These are phyloP conservation scores for Populus hybrid DNA, from an alignment of 441 rosid species.

Conservation along the genomic window DNA sequence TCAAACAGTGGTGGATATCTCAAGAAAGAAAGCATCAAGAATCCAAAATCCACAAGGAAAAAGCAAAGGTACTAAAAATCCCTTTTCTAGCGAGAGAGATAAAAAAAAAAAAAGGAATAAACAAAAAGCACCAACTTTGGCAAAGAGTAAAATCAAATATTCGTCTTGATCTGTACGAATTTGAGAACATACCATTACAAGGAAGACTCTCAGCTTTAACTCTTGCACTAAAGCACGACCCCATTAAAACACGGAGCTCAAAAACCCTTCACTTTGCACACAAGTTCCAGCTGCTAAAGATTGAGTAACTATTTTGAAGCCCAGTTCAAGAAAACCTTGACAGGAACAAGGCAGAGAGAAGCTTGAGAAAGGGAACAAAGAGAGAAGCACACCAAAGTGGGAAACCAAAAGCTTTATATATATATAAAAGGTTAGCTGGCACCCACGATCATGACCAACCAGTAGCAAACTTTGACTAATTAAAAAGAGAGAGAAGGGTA, in stretches of 20 bases:
- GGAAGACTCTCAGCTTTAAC: slow-evolving; percentile 56
- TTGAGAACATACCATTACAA: slow-evolving; percentile 41
- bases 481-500: neutral
- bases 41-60: slow-evolving; percentile 5
- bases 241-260: slow-evolving; percentile 41
- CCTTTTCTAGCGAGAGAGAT: neutral
- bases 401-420: slow-evolving; percentile 7
- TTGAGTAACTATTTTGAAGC: neutral
- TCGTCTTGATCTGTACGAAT: neutral
- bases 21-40: neutral
- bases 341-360: neutral
- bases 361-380: neutral
- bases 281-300: neutral
- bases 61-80: slow-evolving; percentile 5
- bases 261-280: slow-evolving; percentile 15
- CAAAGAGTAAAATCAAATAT: slow-evolving; percentile 9
- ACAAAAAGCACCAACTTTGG: neutral
- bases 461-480: slow-evolving; percentile 26
- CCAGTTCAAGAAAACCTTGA: neutral
- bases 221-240: slow-evolving; percentile 77
- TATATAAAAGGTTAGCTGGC: slow-evolving; percentile 20
- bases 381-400: neutral
- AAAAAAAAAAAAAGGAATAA: neutral
- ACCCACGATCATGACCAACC: slow-evolving; percentile 13
- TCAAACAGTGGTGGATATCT: slow-evolving; percentile 11